Conservation (phyloP, 2,329 filamentous ascomycete species). For the Lithohypha guttulata region DNA sequence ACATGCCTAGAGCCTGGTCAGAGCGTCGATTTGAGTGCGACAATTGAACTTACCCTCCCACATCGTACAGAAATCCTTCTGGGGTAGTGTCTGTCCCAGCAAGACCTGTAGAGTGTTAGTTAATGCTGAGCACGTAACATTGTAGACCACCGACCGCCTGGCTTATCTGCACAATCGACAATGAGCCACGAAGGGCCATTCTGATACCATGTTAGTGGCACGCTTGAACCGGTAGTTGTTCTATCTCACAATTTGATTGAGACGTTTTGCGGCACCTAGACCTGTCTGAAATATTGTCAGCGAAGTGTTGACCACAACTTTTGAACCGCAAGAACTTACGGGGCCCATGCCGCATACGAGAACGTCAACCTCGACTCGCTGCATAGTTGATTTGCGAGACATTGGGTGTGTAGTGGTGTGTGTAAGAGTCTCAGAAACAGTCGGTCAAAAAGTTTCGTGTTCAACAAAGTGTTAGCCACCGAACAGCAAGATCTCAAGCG, state of each 20-base stretch:
- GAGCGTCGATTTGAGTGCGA: no score
- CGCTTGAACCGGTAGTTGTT: background rate
- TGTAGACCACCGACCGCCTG: constrained; percentile 85
- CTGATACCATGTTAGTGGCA: constrained; percentile 36
- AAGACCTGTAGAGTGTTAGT: constrained; percentile 38
- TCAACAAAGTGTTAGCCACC: background rate
- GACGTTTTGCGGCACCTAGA: constrained; percentile 92
- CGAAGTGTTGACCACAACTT: no score
- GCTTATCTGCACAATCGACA: constrained; percentile 80
- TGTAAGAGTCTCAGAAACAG: no score
- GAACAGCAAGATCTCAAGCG: no score
- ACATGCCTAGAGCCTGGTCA: constrained; percentile 48
- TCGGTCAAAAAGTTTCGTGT: background rate
- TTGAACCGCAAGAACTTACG: constrained; percentile 7
- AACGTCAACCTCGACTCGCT: constrained; percentile 74
- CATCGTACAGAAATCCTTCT: constrained; percentile 61
- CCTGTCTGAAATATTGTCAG: constrained; percentile 48
- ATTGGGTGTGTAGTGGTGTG: background rate
- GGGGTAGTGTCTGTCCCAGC: constrained; percentile 6
- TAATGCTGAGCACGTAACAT: constrained; percentile 68
- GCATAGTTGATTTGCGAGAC: constrained; percentile 7
- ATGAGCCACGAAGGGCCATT: constrained; percentile 92
- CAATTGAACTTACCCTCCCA: constrained; percentile 57
- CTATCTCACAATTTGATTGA: constrained; percentile 77
- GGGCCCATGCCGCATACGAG: constrained; percentile 97